phyloP scores from a whole-genome alignment of 768 basidiomycete genomes.

The Xerocomellus chrysenteron region DNA sequence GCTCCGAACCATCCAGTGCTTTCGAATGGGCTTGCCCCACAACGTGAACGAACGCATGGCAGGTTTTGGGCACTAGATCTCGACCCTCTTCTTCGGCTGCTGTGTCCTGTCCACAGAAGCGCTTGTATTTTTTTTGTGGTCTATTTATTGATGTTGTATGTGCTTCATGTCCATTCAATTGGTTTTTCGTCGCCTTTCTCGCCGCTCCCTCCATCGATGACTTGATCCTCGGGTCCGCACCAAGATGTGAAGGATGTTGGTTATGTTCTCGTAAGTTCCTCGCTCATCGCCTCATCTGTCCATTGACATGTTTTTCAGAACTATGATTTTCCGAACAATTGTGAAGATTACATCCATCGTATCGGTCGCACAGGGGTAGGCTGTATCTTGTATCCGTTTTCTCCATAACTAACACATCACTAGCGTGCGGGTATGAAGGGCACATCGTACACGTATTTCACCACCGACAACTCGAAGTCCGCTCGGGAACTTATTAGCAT shows the following conservation, averaged over 20 bases:
- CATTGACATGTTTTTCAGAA: conserved; percentile 50
- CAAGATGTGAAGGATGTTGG: conserved; percentile 99
- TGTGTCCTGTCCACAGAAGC: conserved; percentile 32
- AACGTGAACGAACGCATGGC: conserved; percentile 21
- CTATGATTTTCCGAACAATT: conserved; percentile 97
- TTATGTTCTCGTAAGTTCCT: conserved; percentile 83
- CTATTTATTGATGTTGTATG: conserved; percentile 34
- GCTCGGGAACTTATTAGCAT: conserved; percentile 90
- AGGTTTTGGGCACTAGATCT: conserved; percentile 25
- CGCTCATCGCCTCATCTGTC: not conserved
- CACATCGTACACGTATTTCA: conserved; percentile 94
- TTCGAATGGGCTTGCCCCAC: conserved; percentile 20
- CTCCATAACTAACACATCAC: conserved; percentile 15
- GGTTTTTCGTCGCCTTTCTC: conserved; percentile 8
- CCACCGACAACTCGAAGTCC: conserved; percentile 91
- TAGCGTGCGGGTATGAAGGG: conserved; percentile 92
- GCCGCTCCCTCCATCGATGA: conserved; percentile 29
- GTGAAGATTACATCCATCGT: conserved; percentile 98
- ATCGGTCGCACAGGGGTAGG: conserved; percentile 93
- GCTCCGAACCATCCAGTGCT: too few species aligned
- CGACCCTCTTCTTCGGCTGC: conserved; percentile 14
- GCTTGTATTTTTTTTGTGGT: conserved; percentile 29
- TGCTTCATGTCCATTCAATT: conserved; percentile 31
- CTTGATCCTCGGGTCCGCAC: conserved; percentile 32
- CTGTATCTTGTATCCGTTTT: conserved; percentile 18